These are phyloP conservation scores for Claviceps digitariae DNA, from an alignment of 2,329 filamentous ascomycete genomes.

Conservation along the genomic window DNA sequence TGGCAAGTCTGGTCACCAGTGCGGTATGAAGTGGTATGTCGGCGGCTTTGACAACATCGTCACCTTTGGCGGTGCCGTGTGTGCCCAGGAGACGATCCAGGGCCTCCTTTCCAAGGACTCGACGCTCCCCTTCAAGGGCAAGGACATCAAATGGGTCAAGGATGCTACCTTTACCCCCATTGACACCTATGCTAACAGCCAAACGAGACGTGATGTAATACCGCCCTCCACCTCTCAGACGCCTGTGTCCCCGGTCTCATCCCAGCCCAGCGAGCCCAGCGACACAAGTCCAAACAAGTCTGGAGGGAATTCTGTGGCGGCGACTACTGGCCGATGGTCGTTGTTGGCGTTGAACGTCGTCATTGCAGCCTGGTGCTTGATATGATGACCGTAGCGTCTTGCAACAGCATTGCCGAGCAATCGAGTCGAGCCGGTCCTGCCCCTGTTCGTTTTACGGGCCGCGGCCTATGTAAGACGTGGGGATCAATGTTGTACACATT, in stretches of 20 bases:
- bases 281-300: too few relatives aligned
- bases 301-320: too few relatives aligned
- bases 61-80: conserved; percentile 52
- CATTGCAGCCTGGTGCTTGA: neutral
- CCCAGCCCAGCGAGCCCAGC: neutral
- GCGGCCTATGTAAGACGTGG: too few relatives aligned
- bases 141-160: conserved; percentile 27
- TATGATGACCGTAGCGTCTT: neutral
- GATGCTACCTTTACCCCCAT: conserved; percentile 9
- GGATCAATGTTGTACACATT: too few relatives aligned
- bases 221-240: neutral
- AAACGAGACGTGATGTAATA: conserved; percentile 3
- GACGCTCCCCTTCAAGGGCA: conserved; percentile 30
- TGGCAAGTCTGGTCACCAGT: conserved; percentile 35
- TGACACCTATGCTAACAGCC: conserved; percentile 7
- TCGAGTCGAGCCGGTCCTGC: too few relatives aligned
- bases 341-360: neutral
- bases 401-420: too few relatives aligned
- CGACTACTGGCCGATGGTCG: neutral
- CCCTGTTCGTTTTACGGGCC: too few relatives aligned
- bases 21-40: conserved; percentile 50
- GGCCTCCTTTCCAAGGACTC: conserved; percentile 36
- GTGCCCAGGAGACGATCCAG: conserved; percentile 49
- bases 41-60: conserved; percentile 39
- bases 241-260: too few relatives aligned